Base-by-base conservation (phyloP, 805 yeast species). In the Candida insectalens region DNA sequence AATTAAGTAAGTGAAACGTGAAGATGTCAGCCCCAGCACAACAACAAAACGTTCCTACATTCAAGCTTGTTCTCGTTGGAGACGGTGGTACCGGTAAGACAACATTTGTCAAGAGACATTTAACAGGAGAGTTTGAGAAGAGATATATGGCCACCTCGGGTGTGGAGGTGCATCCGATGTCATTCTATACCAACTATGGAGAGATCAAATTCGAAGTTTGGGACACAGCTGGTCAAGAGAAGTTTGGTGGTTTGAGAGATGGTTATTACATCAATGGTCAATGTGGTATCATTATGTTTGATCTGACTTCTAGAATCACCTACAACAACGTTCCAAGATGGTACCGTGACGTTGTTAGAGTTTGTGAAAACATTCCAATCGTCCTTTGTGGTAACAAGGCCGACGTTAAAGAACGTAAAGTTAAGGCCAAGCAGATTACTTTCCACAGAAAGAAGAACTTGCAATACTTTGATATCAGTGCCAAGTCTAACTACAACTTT, bases 71-170 rank as follows among this genome's bases (percentile, higher is more conserved):
- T 55, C 79, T 92, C 58, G 98, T 92, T 68, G 99, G 99, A 63
- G 99, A 92, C 62, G 99, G 99, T 75, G 99, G 99, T 78, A 92
- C 98, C 66, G 99, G 99, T 71, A 92, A 92, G 80, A 92, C 99
- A 73, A 92, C 99, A 40, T 92, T 92, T 55, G 99, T 92, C 64
- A 92, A 94, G 76, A 88, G 99, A 75, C 99, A 92, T 69, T 78
- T 88, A 67, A 89, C 98, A 46, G 95, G 98, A 71, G 99, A 92
- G 66, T 92, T 92, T 62, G 98, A 92, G 69, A 92, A 92, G 73
- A 88, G 88, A 68, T 92, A 92, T 73, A 85, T 83, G 65, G 99
- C 98, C 59, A 92, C 98, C 39, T 83, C 89, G 59, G 98, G 98
- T 74, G 99, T 92, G 46, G 99, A 92, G 67, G 99, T 92, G 47